Base-by-base conservation (phyloP, 768 basidiomycete genomes). In the Phallus indusiatus region DNA sequence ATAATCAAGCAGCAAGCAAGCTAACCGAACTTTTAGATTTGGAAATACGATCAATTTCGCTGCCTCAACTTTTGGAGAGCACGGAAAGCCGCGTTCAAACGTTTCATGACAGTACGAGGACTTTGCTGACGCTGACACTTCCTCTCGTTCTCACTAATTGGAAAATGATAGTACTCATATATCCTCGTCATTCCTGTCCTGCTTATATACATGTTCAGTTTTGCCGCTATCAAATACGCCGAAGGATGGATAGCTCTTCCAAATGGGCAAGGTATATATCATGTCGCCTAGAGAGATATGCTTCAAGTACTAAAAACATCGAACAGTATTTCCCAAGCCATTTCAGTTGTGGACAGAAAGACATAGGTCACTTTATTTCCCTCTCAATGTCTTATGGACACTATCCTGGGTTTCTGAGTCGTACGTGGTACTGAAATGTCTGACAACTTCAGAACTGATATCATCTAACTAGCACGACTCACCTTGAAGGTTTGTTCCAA, bases 21-120 rank as follows among this genome's bases (percentile, higher is more conserved):
- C 28, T 10, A n/a, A 48, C 7, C 4, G 8, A 14, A 51, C 12
- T 22, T 14, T 48, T 46, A 56, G 55, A 70, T 90, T 54, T 90
- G 86, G 84, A 83, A 84, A 5, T 91, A 86, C 66, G 89, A 91
- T 68, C 77, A 79, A 59, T 91, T 91, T 75, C 80, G 77, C 64
- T 90, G 87, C 67, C 67, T 90, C 55, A 82, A 66, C 86, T 86
- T 60, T 63, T 79, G 66, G 8, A 8, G 5, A 0, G 47, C 12
- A 10, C 42, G n/a, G 21, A 9, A 34, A 10, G 87, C 86, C n/a
- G 79, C 85, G 2, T 91, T 91, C 73, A 91, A 89, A 70, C 81
- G 90, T 24, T 66, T 91, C 67, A 91, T 92, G 90, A 91, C 87
- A 37, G 88, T 90, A 61, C 57, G 81, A 69, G n/a, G 20, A 12